Conservation (phyloP, 371 early-diverging fungal genomes). For the Dentiscutata heterogama region DNA sequence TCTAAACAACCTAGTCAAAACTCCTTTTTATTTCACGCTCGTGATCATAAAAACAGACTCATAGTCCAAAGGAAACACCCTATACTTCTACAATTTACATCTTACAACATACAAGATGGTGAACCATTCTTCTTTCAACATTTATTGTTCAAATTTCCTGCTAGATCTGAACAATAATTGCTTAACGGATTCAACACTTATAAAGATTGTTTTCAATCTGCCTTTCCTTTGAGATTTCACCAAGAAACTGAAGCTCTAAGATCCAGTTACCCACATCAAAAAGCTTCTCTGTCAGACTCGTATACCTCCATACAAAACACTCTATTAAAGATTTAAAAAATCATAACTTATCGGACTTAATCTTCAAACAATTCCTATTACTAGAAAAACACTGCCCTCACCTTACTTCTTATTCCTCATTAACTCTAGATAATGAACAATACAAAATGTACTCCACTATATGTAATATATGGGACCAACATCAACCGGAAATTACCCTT, state of each 20-base stretch:
- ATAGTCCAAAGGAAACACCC: not conserved
- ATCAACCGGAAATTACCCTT: no score
- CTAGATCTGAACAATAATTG: not conserved
- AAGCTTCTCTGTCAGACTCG: not conserved
- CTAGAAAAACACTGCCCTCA: not conserved
- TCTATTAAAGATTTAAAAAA: not conserved
- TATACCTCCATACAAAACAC: not conserved
- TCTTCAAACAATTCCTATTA: not conserved
- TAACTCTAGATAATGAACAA: not conserved
- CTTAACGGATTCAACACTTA: not conserved
- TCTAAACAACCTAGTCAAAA: not conserved
- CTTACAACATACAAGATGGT: not conserved
- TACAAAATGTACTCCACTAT: no score
- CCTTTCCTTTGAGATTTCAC: not conserved
- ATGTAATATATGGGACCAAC: no score
- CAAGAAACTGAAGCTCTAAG: not conserved
- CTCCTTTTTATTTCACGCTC: not conserved
- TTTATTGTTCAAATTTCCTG: not conserved
- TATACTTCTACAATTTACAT: not conserved
- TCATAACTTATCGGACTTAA: not conserved
- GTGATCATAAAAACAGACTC: not conserved
- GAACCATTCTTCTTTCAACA: conserved; percentile 26
- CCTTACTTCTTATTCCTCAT: not conserved
- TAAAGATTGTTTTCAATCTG: not conserved
- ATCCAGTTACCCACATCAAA: not conserved